Evolutionary conservation across 2,329 filamentous ascomycete species (phyloP).

Genomic region (Alternaria gansuensis): DNA sequence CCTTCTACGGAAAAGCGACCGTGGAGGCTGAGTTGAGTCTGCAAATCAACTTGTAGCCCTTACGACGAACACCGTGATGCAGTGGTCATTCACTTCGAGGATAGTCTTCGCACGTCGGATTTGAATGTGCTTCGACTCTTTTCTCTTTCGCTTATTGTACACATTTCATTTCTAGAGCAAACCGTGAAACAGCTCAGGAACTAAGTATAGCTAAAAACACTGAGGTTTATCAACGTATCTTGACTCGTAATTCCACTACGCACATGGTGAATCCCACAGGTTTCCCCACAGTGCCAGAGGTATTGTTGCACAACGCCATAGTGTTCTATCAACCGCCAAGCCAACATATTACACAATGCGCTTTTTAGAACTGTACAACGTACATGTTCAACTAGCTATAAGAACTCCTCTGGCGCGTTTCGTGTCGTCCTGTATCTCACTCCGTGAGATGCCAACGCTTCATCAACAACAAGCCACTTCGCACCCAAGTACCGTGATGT

Average conservation of each 20-base stretch:
- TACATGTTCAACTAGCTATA: not conserved
- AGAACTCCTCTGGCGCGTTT: not conserved
- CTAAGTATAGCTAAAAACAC: not conserved
- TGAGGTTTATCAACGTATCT: not conserved
- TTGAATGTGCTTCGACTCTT: not conserved
- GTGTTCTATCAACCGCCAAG: not conserved
- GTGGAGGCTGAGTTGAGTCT: conserved; percentile 33
- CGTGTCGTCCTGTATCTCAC: not conserved
- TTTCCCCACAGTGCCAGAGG: not conserved
- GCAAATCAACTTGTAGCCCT: conserved; percentile 29
- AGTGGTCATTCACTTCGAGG: not conserved
- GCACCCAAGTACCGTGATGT: not conserved
- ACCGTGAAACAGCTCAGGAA: not conserved
- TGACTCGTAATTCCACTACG: not conserved
- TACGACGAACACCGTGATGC: not conserved
- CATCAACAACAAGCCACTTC: not conserved
- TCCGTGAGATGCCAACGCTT: not conserved
- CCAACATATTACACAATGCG: not conserved
- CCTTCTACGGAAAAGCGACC: conserved; percentile 35
- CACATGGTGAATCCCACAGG: not conserved
- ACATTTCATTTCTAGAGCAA: not conserved
- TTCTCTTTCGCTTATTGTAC: not conserved
- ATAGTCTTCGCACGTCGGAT: not conserved
- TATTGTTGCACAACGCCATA: not conserved
- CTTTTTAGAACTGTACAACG: not conserved